Evolutionary conservation across 768 basidiomycete species (phyloP).

Genomic region (Boletus vinaceobasis): DNA sequence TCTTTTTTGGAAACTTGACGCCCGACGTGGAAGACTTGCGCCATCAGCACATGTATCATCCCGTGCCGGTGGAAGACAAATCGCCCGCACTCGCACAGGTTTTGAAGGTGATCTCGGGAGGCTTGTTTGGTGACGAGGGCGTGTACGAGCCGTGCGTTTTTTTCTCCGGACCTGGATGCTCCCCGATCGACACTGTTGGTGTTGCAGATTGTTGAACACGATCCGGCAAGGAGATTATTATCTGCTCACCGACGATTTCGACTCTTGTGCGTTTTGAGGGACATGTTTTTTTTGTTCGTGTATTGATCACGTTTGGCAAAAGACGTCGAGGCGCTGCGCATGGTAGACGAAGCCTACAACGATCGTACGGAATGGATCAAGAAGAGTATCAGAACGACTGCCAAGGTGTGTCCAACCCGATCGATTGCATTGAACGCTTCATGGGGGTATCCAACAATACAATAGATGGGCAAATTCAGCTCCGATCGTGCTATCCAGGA

Average conservation of each 20-base stretch:
- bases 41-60: constrained; percentile 82
- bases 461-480: constrained; percentile 94
- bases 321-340: constrained; percentile 78
- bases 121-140: constrained; percentile 73
- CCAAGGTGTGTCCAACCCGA: constrained; percentile 47
- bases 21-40: constrained; percentile 85
- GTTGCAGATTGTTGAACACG: constrained; percentile 64
- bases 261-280: constrained; percentile 63
- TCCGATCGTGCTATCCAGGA: constrained; percentile 90
- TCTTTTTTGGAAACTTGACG: constrained; percentile 89
- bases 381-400: constrained; percentile 82
- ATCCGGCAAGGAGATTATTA: constrained; percentile 76
- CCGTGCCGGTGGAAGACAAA: constrained; percentile 75
- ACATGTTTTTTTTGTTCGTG: not conserved
- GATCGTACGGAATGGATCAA: constrained; percentile 88
- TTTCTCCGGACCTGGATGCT: not conserved
- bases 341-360: constrained; percentile 87
- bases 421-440: constrained; percentile 51
- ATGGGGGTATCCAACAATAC: constrained; percentile 36
- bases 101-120: constrained; percentile 69
- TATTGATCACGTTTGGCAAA: not conserved
- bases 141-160: constrained; percentile 84
- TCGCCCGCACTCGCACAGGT: constrained; percentile 80
- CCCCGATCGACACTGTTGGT: not conserved
- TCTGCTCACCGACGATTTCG: constrained; percentile 89